Evolutionary conservation across 306 rosid species (phyloP), one percentile per base, ranked within the genome.

Genomic region (Vigna trinervia): DNA sequence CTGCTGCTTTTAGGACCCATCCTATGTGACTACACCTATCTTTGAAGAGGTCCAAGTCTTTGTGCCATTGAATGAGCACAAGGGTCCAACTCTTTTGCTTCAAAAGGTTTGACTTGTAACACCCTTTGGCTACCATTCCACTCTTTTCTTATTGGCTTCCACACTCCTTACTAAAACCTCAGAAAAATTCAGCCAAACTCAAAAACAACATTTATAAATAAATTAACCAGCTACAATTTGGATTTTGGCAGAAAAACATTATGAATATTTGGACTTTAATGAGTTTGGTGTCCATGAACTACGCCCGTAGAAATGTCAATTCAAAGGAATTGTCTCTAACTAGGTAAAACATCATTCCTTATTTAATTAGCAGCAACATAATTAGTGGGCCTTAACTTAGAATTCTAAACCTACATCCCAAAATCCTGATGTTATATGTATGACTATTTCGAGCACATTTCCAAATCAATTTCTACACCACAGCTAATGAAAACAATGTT

Each of bases 51-150:
- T 80, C 86, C 73, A 80, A 78, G 77, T 50, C 73, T 74, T 67
- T 62, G 22, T 80, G 71, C 79, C 52, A 68, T 77, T 78, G 80
- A 53, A 63, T 52, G 67, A 2, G 30, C 71, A 79, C 2, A 51
- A 53, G 76, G 80, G 86, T 83, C 85, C 72, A 63, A 75, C 43
- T 82, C 82, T 84, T 81, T 84, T 90, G 87, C 89, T 19, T 73
- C 73, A 76, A 89, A 87, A 91, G 92, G 75, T 91, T 89, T 89
- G 96, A 91, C 96, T 87, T 83, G 88, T 63, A 52, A 54, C 38
- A 80, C 77, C 84, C 64, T 69, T 89, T 84, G 61, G 65, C 28
- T 78, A 30, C 47, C 74, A 76, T 78, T 64, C 13, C 82, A 64
- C 84, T 77, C 63, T 36, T 79, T n/a, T 39, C 39, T 6, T 34